Evolutionary conservation across 2,329 filamentous ascomycete species (phyloP), one percentile per base, ranked within the genome.

Genomic region (Colletotrichum spaethianum): DNA sequence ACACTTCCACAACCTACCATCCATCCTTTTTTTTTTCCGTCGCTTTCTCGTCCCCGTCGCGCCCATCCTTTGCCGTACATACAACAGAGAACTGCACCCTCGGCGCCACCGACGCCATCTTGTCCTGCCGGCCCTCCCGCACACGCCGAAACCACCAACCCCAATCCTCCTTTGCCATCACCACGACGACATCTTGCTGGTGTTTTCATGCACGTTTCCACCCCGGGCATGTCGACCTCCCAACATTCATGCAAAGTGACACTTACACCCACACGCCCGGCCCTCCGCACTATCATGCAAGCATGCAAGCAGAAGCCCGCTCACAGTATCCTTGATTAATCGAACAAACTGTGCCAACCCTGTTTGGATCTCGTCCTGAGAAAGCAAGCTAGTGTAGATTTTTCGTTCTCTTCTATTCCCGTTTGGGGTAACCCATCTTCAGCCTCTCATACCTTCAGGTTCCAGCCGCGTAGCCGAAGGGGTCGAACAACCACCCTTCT

Each of bases 21-120:
- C 44, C 44, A 26, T 63, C 46, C n/a, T 28, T 52, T n/a, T 52
- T 40, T 40, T 8, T 8, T 4, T 3, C 28, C 33, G 8, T 38
- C 42, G 20, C n/a, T 23, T 52, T 38, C 33, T 14, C n/a, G 23
- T 38, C 53, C 31, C 31, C 31, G 46, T 38, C 31, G 26, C 44
- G 46, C 33, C 61, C 33, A 33, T 38, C 46, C 46, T 18, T 33
- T 42, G 46, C 23, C 46, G 46, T 16, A 23, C 33, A 28, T 59
- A 7, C 55, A 28, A 38, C 28, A 23, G 33, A 48, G 4, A 50
- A 1, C 44, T 63, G 46, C 42, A 28, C 33, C n/a, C 44, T 61
- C 55, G 48, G 48, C 57, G 57, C 57, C 57, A 63, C 50, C 68
- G 64, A 67, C 57, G 57, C 64, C 57, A 64, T 57, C 57, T 53